These are phyloP conservation scores for Trypanosoma cruzi DNA, from an alignment of 208 protist genomes.

Conservation along the genomic window DNA sequence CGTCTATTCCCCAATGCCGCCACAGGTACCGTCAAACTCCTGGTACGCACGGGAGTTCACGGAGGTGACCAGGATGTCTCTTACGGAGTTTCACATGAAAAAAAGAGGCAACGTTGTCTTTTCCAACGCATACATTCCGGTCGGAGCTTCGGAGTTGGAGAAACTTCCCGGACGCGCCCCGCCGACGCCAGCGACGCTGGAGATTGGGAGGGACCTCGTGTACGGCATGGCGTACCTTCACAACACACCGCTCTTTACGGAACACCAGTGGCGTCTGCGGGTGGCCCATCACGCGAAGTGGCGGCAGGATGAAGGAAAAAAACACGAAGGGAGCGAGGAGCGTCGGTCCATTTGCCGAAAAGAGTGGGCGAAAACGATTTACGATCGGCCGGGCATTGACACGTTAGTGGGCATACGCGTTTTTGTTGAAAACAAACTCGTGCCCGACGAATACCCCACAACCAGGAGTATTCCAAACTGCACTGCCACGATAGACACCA, in stretches of 20 bases:
- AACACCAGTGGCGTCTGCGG: slow-evolving; percentile 72
- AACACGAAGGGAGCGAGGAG: not conserved
- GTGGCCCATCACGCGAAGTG: slow-evolving; percentile 38
- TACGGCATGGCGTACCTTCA: slow-evolving; percentile 80
- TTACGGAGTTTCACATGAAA: slow-evolving; percentile 54
- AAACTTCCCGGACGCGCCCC: slow-evolving; percentile 42
- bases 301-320: not conserved
- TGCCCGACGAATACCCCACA: slow-evolving; percentile 65
- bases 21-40: slow-evolving; percentile 42
- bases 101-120: slow-evolving; percentile 67
- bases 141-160: slow-evolving; percentile 39
- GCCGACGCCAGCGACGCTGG: slow-evolving; percentile 29
- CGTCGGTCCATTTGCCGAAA: not conserved
- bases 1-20: not conserved
- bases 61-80: slow-evolving; percentile 31
- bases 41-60: slow-evolving; percentile 67
- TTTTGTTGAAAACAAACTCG: slow-evolving; percentile 63
- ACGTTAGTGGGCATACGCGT: slow-evolving; percentile 67
- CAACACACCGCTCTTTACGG: slow-evolving; percentile 66
- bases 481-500: slow-evolving; percentile 58
- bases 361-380: slow-evolving; percentile 43
- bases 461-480: slow-evolving; percentile 53
- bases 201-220: slow-evolving; percentile 59
- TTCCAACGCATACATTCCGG: slow-evolving; percentile 44
- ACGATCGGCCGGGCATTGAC: slow-evolving; percentile 58